Evolutionary conservation across 345 rosid species (phyloP).

Genomic region (Chamaenerion angustifolium): DNA sequence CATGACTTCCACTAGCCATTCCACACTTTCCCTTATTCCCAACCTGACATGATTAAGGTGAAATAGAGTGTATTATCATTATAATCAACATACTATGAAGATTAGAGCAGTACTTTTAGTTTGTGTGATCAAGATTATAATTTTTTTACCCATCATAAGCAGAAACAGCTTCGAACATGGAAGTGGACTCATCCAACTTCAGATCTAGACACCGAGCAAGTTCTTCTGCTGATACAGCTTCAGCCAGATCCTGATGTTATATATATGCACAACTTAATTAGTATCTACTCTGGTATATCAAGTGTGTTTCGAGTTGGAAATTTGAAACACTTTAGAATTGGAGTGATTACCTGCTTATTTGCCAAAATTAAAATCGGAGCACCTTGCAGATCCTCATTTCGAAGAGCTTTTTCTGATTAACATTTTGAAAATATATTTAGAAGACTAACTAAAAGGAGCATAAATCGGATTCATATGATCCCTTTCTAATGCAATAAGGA

Average conservation of each 20-base stretch:
- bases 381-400: constrained; percentile 92
- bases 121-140: no score
- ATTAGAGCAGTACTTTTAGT: no score
- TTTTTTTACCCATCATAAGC: constrained; percentile 70
- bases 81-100: no score
- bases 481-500: neutral
- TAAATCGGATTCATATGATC: neutral
- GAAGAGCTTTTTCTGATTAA: constrained; percentile 70
- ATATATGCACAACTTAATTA: neutral
- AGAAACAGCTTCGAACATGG: constrained; percentile 89
- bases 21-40: constrained; percentile 79
- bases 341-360: constrained; percentile 65
- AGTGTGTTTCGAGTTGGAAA: no score
- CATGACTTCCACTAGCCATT: constrained; percentile 94
- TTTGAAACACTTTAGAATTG: no score
- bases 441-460: neutral
- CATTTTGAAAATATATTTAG: neutral
- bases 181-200: constrained; percentile 81
- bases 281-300: neutral
- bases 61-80: no score
- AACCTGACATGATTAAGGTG: constrained; percentile 26
- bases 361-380: constrained; percentile 85
- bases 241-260: constrained; percentile 63
- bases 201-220: constrained; percentile 74
- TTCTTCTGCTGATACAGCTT: constrained; percentile 79